Evolutionary conservation across 768 basidiomycete genomes (phyloP).

Genomic region (Trametes punicea): DNA sequence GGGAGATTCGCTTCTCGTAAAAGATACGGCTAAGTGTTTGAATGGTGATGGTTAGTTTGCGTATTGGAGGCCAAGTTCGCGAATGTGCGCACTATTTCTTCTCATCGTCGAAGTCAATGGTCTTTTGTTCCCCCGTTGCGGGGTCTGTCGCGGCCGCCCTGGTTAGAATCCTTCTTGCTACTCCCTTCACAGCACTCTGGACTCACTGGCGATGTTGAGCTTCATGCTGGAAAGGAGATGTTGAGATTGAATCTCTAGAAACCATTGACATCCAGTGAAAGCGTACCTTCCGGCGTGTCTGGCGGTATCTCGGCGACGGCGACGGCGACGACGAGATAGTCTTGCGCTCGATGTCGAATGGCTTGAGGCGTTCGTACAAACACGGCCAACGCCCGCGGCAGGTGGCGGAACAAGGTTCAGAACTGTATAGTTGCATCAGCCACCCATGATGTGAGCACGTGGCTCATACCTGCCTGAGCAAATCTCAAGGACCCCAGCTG

Average conservation of each 20-base stretch:
- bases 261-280: slow-evolving; percentile 29
- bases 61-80: not conserved
- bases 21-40: slow-evolving; percentile 71
- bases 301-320: slow-evolving; percentile 34
- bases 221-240: slow-evolving; percentile 64
- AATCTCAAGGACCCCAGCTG: slow-evolving; percentile 16
- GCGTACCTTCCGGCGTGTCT: slow-evolving; percentile 39
- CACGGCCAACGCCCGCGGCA: slow-evolving; percentile 28
- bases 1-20: slow-evolving; percentile 95
- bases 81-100: slow-evolving; percentile 61
- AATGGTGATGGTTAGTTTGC: not conserved
- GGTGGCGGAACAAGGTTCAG: slow-evolving; percentile 50
- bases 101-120: slow-evolving; percentile 92
- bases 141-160: slow-evolving; percentile 54
- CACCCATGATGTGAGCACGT: slow-evolving; percentile 35
- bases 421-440: slow-evolving; percentile 55
- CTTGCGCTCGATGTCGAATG: slow-evolving; percentile 32
- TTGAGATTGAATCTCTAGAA: not conserved
- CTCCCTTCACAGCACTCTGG: slow-evolving; percentile 13
- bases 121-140: slow-evolving; percentile 97
- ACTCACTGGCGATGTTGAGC: slow-evolving; percentile 94
- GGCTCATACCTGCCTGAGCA: slow-evolving; percentile 21
- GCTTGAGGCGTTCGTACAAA: slow-evolving; percentile 27
- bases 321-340: slow-evolving; percentile 37
- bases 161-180: not conserved